phyloP scores from a whole-genome alignment of 352 stramenopile species.

The Blastocystis sp. region DNA sequence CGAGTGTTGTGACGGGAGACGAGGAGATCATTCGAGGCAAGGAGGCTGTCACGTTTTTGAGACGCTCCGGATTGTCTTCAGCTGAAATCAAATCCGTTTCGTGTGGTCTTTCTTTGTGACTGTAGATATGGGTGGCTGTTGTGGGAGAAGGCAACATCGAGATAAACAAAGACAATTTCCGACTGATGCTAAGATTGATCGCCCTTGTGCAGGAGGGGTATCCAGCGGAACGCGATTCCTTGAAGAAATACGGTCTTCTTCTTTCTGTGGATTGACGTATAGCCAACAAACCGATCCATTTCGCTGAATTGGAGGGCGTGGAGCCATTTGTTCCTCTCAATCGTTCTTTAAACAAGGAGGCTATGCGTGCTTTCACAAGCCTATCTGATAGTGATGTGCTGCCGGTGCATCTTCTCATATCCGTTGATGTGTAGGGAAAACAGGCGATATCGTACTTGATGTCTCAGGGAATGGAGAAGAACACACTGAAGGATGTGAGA shows the following conservation, averaged over 20 bases:
- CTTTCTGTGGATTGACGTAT: not conserved
- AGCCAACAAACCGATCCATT: slow-evolving; percentile 2
- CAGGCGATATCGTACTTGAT: slow-evolving; percentile 10
- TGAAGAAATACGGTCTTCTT: slow-evolving; percentile 24
- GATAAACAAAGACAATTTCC: slow-evolving; percentile 41
- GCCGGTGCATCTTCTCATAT: not conserved
- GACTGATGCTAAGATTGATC: slow-evolving; percentile 12
- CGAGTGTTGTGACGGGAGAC: not conserved
- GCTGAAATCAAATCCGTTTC: slow-evolving; percentile 32
- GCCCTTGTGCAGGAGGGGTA: slow-evolving; percentile 58
- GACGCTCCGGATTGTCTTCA: not conserved
- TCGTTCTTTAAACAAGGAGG: slow-evolving; percentile 8
- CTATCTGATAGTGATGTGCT: not conserved
- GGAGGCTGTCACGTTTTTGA: slow-evolving; percentile 17
- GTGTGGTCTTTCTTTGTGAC: not conserved
- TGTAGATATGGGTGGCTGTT: slow-evolving; percentile 44
- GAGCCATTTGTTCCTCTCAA: slow-evolving; percentile 32
- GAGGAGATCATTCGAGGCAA: slow-evolving; percentile 18
- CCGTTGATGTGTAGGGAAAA: slow-evolving; percentile 11
- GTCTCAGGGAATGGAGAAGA: not conserved
- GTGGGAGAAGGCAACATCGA: not conserved
- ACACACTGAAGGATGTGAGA: not conserved
- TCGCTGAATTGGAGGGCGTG: slow-evolving; percentile 46
- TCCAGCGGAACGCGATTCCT: not conserved
- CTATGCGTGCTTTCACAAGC: slow-evolving; percentile 5